Evolutionary conservation across 352 stramenopile species (phyloP).

Genomic region (Pythium pectinolyticum): DNA sequence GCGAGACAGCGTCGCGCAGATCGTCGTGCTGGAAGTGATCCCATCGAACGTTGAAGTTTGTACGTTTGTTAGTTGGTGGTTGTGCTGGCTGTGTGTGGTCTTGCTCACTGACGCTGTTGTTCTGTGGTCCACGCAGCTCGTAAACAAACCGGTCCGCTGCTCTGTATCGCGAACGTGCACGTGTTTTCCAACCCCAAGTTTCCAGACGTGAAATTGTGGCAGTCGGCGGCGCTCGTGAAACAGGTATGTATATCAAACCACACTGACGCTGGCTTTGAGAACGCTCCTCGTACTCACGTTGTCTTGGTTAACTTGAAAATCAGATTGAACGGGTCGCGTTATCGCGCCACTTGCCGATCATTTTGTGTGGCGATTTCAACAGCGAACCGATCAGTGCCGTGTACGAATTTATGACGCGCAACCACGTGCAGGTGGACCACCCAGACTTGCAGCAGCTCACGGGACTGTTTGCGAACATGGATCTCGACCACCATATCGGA

Average conservation of each 20-base stretch:
- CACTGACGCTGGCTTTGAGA: neutral
- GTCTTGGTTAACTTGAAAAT: neutral
- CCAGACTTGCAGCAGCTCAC: constrained; percentile 80
- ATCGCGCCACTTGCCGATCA: constrained; percentile 87
- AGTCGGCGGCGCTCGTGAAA: constrained; percentile 89
- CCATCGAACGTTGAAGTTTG: constrained; percentile 74
- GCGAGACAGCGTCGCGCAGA: constrained; percentile 98
- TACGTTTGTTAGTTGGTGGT: constrained; percentile 17
- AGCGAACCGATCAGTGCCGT: constrained; percentile 95
- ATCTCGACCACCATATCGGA: constrained; percentile 92
- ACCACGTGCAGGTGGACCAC: constrained; percentile 86
- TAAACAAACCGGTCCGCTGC: constrained; percentile 44
- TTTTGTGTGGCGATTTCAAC: constrained; percentile 99
- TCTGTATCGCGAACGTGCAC: constrained; percentile 98
- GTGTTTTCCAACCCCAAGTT: constrained; percentile 99
- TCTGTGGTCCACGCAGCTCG: constrained; percentile 8
- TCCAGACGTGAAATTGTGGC: constrained; percentile 99
- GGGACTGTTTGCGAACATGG: constrained; percentile 49
- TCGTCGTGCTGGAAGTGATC: constrained; percentile 95
- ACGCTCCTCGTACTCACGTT: neutral
- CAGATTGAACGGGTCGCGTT: constrained; percentile 77
- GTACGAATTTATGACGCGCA: constrained; percentile 95
- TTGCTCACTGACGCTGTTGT: constrained; percentile 5
- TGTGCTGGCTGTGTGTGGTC: constrained; percentile 11
- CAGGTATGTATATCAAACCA: constrained; percentile 39